Conservation (phyloP, 352 stramenopile species). For the Pythium angustatum region DNA sequence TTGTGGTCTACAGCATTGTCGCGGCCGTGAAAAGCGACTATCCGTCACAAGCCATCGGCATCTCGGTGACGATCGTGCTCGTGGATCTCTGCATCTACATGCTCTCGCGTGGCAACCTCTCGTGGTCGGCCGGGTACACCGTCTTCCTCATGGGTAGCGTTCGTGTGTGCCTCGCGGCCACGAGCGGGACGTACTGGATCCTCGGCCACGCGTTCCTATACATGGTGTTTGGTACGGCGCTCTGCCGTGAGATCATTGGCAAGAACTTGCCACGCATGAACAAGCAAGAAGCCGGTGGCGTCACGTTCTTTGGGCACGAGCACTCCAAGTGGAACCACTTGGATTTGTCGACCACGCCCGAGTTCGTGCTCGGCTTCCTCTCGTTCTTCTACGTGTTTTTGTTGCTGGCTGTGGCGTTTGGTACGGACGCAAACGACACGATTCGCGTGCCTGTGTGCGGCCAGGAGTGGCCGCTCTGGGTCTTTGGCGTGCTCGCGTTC, state of each 20-base stretch:
- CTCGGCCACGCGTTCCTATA: conserved; percentile 78
- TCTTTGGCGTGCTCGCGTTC: conserved; percentile 86
- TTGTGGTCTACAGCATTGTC: conserved; percentile 66
- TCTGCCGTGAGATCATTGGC: conserved; percentile 83
- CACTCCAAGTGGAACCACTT: conserved; percentile 57
- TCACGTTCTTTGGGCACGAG: conserved; percentile 86
- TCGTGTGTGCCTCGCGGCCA: conserved; percentile 69
- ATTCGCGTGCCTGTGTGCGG: conserved; percentile 57
- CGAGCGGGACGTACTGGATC: conserved; percentile 77
- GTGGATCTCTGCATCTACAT: conserved; percentile 79
- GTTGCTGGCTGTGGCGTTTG: conserved; percentile 76
- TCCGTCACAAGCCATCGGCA: conserved; percentile 57
- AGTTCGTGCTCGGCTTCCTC: conserved; percentile 81
- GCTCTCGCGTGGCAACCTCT: conserved; percentile 60
- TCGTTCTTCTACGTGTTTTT: conserved; percentile 89
- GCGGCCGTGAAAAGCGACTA: conserved; percentile 56
- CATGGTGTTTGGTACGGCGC: conserved; percentile 74
- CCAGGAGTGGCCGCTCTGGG: conserved; percentile 78
- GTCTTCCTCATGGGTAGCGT: conserved; percentile 76
- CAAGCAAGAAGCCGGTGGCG: conserved; percentile 74
- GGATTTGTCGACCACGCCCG: conserved; percentile 73
- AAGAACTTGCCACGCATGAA: conserved; percentile 81
- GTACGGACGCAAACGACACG: conserved; percentile 45
- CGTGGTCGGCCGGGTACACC: conserved; percentile 81
- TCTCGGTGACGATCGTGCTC: conserved; percentile 65